A percentile compares a stretch with the other conserved stretches of the same genome.
Evolutionary conservation across 208 protist genomes (phyloP).

Genomic region (Trypanosoma cruzi): DNA sequence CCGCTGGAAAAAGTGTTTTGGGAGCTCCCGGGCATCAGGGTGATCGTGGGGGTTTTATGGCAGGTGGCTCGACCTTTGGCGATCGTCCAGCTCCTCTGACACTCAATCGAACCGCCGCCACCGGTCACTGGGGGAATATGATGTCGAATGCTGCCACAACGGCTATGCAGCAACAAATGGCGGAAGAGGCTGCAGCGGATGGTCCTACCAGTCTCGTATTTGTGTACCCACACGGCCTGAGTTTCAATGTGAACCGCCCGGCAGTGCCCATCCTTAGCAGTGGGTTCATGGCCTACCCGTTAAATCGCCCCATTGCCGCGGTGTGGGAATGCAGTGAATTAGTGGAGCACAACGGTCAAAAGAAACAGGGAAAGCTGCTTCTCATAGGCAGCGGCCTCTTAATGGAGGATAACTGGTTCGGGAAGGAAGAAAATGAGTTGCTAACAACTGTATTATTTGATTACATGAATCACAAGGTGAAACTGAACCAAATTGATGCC

Average conservation of each 20-base stretch:
- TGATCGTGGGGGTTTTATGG: conserved; percentile 3
- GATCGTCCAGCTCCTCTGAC: conserved; percentile 31
- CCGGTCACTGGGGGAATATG: conserved; percentile 23
- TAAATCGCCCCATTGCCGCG: conserved; percentile 93
- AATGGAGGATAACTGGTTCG: conserved; percentile 94
- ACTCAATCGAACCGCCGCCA: conserved; percentile 63
- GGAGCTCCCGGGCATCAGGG: conserved; percentile 35
- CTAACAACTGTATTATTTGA: conserved; percentile 88
- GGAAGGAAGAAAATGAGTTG: conserved; percentile 94
- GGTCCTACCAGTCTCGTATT: conserved; percentile 79
- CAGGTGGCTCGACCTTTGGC: conserved; percentile 6
- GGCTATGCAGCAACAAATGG: conserved; percentile 42
- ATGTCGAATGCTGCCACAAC: conserved; percentile 27
- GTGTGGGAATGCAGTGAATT: conserved; percentile 74
- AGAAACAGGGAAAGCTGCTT: conserved; percentile 89
- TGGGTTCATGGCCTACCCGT: conserved; percentile 95
- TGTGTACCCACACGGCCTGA: conserved; percentile 96
- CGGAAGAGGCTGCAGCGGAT: conserved; percentile 38
- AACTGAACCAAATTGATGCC: conserved; percentile 95
- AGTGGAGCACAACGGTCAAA: conserved; percentile 72
- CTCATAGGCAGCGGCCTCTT: conserved; percentile 89
- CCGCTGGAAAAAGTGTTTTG: conserved; percentile 85
- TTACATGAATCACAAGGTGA: conserved; percentile 85
- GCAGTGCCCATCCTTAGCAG: conserved; percentile 94
- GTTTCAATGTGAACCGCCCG: conserved; percentile 94